phyloP scores from a whole-genome alignment of 1,284 basidiomycete species.

The Violaceomyces palustris region DNA sequence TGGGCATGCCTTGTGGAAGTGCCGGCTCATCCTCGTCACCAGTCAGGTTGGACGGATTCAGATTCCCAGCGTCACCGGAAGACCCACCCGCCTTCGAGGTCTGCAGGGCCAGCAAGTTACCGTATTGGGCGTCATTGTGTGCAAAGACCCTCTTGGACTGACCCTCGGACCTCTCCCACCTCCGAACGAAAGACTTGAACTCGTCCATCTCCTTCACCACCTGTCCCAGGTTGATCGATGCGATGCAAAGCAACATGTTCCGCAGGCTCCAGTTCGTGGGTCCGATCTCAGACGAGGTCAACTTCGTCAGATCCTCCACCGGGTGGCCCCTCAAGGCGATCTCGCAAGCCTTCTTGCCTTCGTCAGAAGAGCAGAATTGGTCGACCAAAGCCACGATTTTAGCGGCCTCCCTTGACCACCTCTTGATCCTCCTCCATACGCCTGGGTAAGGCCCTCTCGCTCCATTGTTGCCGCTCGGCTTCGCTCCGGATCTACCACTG shows the following conservation, averaged over 20 bases:
- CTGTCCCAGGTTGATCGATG: conserved; percentile 38
- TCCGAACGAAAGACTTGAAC: conserved; percentile 41
- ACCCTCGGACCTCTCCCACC: conserved; percentile 41
- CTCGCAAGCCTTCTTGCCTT: conserved; percentile 31
- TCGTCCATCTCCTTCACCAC: conserved; percentile 36
- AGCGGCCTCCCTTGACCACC: conserved; percentile 48
- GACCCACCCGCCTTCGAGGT: conserved; percentile 6
- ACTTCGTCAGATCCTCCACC: background rate
- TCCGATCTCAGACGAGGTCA: conserved; percentile 14
- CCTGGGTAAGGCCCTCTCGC: conserved; percentile 43
- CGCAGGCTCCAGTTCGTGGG: conserved; percentile 25
- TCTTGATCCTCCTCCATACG: conserved; percentile 49
- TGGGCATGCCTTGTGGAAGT: conserved; percentile 33
- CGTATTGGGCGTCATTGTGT: conserved; percentile 49
- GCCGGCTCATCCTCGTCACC: conserved; percentile 11
- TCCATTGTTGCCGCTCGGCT: conserved; percentile 3
- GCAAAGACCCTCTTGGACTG: conserved; percentile 43
- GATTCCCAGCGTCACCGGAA: conserved; percentile 6
- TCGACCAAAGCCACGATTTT: conserved; percentile 48
- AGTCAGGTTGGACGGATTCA: too few relatives aligned
- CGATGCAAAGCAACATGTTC: conserved; percentile 32
- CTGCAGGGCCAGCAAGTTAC: conserved; percentile 45
- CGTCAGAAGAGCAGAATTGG: conserved; percentile 27
- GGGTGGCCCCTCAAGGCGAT: conserved; percentile 26
- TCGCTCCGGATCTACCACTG: conserved; percentile 4